Conservation (phyloP, 2,329 filamentous ascomycete genomes). For the Verticillium klebahnii region DNA sequence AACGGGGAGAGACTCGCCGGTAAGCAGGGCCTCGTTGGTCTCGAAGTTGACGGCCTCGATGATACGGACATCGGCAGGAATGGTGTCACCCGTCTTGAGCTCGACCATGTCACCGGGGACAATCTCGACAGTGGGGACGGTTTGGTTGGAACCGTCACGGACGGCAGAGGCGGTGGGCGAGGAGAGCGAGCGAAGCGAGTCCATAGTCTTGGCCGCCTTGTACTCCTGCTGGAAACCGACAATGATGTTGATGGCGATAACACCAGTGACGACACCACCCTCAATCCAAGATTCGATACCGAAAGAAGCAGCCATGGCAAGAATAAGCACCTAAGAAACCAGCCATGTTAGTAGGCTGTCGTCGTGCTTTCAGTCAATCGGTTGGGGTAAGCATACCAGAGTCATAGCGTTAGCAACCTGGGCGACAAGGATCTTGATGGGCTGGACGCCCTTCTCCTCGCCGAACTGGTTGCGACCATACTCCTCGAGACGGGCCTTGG, state of each 20-base stretch:
- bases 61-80: constrained; percentile 54
- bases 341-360: not conserved
- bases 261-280: constrained; percentile 52
- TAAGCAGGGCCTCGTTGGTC: constrained; percentile 62
- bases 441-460: constrained; percentile 53
- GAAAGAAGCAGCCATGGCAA: constrained; percentile 54
- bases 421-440: constrained; percentile 58
- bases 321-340: constrained; percentile 40
- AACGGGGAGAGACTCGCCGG: constrained; percentile 59
- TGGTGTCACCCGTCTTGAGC: constrained; percentile 53
- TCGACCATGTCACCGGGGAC: constrained; percentile 55
- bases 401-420: constrained; percentile 69
- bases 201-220: constrained; percentile 44
- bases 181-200: constrained; percentile 38
- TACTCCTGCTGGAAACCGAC: constrained; percentile 45
- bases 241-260: constrained; percentile 54
- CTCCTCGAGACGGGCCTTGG: constrained; percentile 46
- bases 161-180: constrained; percentile 39
- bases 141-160: constrained; percentile 33
- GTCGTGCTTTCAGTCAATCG: not conserved
- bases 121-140: constrained; percentile 35
- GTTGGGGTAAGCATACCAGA: constrained; percentile 36
- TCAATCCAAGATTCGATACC: constrained; percentile 57
- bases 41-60: constrained; percentile 61
- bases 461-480: constrained; percentile 62